Percentiles rank a stretch among this genome's conserved stretches.
These are phyloP conservation scores for Paspalum vaginatum DNA, from an alignment of 176 grass and related monocot species.

Conservation along the genomic window DNA sequence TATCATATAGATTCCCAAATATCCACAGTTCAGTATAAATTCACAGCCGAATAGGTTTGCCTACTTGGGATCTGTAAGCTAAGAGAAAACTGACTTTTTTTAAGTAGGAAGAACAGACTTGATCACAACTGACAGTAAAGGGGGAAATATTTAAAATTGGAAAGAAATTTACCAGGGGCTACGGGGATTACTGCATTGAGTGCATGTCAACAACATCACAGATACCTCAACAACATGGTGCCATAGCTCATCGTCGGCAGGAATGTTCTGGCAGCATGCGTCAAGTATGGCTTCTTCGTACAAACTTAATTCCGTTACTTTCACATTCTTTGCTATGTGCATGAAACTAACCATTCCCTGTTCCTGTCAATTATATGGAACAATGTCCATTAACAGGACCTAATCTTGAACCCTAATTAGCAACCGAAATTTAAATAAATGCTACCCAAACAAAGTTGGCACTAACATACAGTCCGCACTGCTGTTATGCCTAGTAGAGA, in stretches of 20 bases:
- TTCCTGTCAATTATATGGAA: conserved; percentile 51
- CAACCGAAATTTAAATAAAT: background rate
- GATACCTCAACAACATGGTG: conserved; percentile 66
- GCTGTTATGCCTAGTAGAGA: conserved; percentile 16
- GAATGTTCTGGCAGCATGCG: conserved; percentile 77
- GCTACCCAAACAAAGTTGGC: background rate
- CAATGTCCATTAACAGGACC: conserved; percentile 6
- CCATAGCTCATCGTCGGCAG: conserved; percentile 78
- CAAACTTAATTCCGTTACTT: conserved; percentile 74
- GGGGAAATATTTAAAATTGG: background rate
- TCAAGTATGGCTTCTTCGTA: conserved; percentile 93
- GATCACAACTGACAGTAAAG: background rate
- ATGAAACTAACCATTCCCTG: conserved; percentile 73
- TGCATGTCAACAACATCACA: conserved; percentile 70
- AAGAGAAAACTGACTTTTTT: conserved; percentile 4
- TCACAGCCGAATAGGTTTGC: background rate
- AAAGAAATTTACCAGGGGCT: conserved; percentile 67
- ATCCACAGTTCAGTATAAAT: background rate
- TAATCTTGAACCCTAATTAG: background rate
- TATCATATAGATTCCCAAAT: background rate
- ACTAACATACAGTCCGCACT: background rate
- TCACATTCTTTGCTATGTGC: conserved; percentile 79
- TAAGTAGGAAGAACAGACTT: conserved; percentile 11
- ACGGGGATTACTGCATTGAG: conserved; percentile 69
- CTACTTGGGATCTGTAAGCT: background rate